Conservation (phyloP, 2,329 filamentous ascomycete species). For the Fusarium longipes region DNA sequence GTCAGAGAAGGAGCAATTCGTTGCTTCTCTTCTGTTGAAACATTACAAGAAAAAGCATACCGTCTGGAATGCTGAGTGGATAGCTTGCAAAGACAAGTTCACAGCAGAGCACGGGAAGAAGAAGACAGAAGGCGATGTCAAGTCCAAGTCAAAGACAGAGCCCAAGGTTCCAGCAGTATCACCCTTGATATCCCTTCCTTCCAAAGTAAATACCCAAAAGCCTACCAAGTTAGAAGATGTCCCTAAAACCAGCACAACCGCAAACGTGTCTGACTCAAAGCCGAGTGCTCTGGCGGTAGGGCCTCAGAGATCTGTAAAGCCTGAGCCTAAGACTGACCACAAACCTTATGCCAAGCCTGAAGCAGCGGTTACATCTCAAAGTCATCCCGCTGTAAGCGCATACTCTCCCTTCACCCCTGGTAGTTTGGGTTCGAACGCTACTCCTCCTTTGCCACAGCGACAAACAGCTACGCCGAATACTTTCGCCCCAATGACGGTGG, state of each 20-base stretch:
- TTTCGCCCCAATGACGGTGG: accelerated
- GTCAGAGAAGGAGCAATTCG: background rate
- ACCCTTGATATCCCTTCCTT: background rate
- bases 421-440: too few relatives aligned
- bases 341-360: background rate
- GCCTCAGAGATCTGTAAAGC: background rate
- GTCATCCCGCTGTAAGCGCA: accelerated
- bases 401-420: background rate
- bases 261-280: background rate
- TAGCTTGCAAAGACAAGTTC: background rate
- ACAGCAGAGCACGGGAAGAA: slow-evolving; percentile 1
- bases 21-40: background rate
- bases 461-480: background rate
- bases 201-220: background rate
- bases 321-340: background rate
- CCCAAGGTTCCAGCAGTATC: background rate
- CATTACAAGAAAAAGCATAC: slow-evolving; percentile 2
- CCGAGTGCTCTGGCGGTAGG: background rate
- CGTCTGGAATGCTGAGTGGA: slow-evolving; percentile 4
- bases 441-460: background rate
- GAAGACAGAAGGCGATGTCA: background rate
- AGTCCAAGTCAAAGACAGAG: background rate
- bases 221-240: background rate
- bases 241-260: background rate
- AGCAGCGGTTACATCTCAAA: background rate